Percentiles rank a stretch among this genome's conserved stretches.
These are phyloP conservation scores for Eremothecium gossypii DNA, from an alignment of 1,139 yeast genomes.

Conservation along the genomic window DNA sequence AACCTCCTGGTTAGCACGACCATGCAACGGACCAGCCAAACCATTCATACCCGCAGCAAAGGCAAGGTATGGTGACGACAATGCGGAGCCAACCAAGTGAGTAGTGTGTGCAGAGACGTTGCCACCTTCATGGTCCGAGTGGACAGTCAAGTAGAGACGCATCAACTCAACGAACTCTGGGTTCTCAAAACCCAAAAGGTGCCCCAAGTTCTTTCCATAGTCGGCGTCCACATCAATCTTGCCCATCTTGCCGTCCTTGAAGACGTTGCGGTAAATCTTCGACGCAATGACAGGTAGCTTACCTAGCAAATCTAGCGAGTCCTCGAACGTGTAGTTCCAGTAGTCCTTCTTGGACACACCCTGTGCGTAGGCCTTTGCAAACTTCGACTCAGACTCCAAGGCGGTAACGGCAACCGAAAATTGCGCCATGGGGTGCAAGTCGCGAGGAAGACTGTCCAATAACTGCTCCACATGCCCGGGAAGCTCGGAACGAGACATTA, in stretches of 20 bases:
- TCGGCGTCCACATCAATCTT: conserved; percentile 66
- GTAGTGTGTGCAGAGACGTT: conserved; percentile 39
- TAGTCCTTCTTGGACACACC: conserved; percentile 60
- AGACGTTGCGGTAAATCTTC: conserved; percentile 57
- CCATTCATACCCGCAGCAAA: conserved; percentile 38
- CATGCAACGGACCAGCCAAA: conserved; percentile 39
- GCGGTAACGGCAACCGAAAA: conserved; percentile 58
- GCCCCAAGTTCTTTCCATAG: conserved; percentile 86
- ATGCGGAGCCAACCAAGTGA: conserved; percentile 37
- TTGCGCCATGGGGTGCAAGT: conserved; percentile 65
- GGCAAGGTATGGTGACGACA: conserved; percentile 35
- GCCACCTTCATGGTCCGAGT: conserved; percentile 42
- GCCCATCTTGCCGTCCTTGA: conserved; percentile 46
- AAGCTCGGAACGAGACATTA: conserved; percentile 48
- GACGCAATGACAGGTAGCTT: conserved; percentile 60
- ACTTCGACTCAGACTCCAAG: conserved; percentile 49
- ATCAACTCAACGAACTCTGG: conserved; percentile 35
- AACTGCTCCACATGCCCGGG: conserved; percentile 47
- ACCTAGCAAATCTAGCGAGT: conserved; percentile 53
- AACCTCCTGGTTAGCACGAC: conserved; percentile 39
- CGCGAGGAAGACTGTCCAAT: conserved; percentile 46
- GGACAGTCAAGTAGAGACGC: conserved; percentile 37
- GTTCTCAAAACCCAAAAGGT: conserved; percentile 57
- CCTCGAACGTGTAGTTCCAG: conserved; percentile 63
- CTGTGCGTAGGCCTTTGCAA: conserved; percentile 58